Conservation (phyloP, 2,329 filamentous ascomycete genomes). For the Parastagonospora nodorum region DNA sequence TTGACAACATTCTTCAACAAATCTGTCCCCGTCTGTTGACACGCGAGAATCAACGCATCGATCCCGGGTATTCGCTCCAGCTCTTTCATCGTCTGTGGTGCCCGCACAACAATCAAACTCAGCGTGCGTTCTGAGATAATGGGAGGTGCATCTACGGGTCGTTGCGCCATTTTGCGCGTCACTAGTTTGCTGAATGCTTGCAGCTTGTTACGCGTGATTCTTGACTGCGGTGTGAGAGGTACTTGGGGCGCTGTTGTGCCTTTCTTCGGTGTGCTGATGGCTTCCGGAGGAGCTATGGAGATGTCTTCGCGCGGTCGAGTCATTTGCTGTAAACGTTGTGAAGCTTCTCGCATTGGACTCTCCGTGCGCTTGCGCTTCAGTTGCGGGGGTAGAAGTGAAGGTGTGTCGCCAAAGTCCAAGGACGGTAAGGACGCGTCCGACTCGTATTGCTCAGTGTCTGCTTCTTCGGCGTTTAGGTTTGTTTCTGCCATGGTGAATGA, state of each 20-base stretch:
- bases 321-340: background rate
- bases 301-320: background rate
- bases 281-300: background rate
- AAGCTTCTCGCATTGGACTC: constrained; percentile 7
- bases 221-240: constrained; percentile 10
- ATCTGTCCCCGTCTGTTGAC: constrained; percentile 23
- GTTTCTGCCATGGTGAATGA: constrained; percentile 30
- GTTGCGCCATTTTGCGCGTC: constrained; percentile 14
- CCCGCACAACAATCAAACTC: constrained; percentile 19
- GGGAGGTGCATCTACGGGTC: constrained; percentile 4
- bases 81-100: constrained; percentile 29
- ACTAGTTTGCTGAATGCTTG: constrained; percentile 37
- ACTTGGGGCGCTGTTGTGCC: background rate
- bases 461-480: constrained; percentile 11
- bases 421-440: constrained; percentile 20
- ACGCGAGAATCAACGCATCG: constrained; percentile 25
- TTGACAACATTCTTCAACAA: constrained; percentile 33
- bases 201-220: constrained; percentile 34
- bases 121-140: constrained; percentile 29
- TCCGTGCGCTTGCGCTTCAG: constrained; percentile 35
- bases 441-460: background rate
- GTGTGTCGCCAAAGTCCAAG: constrained; percentile 20
- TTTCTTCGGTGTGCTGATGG: background rate
- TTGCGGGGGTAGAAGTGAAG: constrained; percentile 7
- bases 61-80: constrained; percentile 32